Base-by-base conservation (phyloP, 2,329 filamentous ascomycete genomes). In the Chaetomiaceae sp. region DNA sequence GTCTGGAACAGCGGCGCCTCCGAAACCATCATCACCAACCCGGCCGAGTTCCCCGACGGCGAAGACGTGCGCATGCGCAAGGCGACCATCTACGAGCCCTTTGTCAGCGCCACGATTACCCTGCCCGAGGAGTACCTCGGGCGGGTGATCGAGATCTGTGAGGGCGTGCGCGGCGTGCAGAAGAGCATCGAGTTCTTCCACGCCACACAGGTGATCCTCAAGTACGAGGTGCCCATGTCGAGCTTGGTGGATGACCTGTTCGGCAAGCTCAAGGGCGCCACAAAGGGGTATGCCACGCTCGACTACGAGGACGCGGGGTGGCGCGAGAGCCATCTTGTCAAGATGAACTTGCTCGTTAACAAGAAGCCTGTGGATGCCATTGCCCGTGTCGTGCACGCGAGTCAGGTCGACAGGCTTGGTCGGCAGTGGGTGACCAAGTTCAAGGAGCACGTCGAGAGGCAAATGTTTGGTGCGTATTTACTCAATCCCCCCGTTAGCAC, bases 301-400 rank as follows among this genome's bases (percentile, higher is more conserved):
- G 93, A 98, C 65, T 98, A 98, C 63, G 93, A 98, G 68, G 93
- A 98, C 58, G 85, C 89, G 0, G 91, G 87, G 0, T 98, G 89
- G 79, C 81, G 84, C 18, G 70, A 78, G 50, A 88, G 85, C 60
- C 81, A 82, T 51, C 81, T 98, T 33, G 81, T 88, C 51, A 97
- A 96, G 67, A 75, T 98, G 29, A 89, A 96, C 64, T 73, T 98
- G 2, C 77, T 97, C 7, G 91, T 98, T 53, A 98, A 98, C 67
- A 94, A 93, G 65, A 75, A 79, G 20, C 86, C 93, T 0, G 93
- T 98, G 2, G 93, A 98, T 67, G 93, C 93, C 10, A 89, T 98
- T 15, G 83, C 88, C n/a, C 82, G 91, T 27, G 82, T 98, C 3
- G 79, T 97, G 32, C 93, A 98, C 59, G 69, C 74, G 30, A 88